phyloP scores from a whole-genome alignment of 495 filamentous ascomycete genomes.

The Pseudomonodictys pantanalensis region DNA sequence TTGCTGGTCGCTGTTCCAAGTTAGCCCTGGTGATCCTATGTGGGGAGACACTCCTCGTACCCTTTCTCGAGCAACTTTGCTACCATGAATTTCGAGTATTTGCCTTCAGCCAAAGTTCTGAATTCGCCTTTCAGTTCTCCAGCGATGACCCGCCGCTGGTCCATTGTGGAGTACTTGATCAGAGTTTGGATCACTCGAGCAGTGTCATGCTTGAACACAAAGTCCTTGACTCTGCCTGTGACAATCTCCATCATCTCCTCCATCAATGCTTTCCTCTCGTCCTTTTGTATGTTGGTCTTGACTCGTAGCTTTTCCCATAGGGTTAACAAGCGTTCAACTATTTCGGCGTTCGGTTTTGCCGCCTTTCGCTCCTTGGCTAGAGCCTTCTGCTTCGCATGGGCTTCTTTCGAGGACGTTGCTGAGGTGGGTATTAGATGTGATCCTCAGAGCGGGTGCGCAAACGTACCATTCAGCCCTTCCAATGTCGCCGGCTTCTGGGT shows the following conservation, averaged over 20 bases:
- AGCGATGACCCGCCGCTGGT: constrained; percentile 82
- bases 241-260: constrained; percentile 87
- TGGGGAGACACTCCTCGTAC: constrained; percentile 20
- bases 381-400: constrained; percentile 88
- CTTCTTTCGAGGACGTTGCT: constrained; percentile 64
- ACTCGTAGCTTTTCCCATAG: constrained; percentile 91
- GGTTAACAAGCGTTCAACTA: constrained; percentile 86
- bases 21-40: constrained; percentile 1
- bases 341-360: constrained; percentile 86
- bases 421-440: neutral
- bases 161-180: constrained; percentile 85
- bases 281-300: constrained; percentile 83
- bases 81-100: constrained; percentile 94
- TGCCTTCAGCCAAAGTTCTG: constrained; percentile 79
- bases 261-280: constrained; percentile 82
- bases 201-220: constrained; percentile 97
- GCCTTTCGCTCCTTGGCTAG: constrained; percentile 85
- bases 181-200: constrained; percentile 93
- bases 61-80: constrained; percentile 91
- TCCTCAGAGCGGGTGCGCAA: neutral
- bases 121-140: constrained; percentile 83
- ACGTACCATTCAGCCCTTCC: constrained; percentile 17
- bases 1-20: constrained; percentile 56
- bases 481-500: constrained; percentile 1
- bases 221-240: constrained; percentile 84